Base-by-base conservation (phyloP, 805 yeast genomes). In the Starmerella vaccinii region DNA sequence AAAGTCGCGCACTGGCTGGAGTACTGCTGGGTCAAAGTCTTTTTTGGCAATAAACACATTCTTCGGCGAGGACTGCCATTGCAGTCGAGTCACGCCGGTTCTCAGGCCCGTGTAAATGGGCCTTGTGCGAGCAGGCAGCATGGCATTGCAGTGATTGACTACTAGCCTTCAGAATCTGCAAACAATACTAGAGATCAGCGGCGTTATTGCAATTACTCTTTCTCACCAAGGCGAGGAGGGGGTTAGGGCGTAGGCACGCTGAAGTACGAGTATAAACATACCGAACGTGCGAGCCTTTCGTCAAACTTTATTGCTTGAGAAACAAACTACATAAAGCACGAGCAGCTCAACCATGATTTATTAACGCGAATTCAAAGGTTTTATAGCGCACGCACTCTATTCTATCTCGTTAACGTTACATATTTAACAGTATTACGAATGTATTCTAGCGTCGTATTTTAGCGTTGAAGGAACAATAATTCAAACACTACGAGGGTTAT, bases 21-120 rank as follows among this genome's bases (percentile, higher is more conserved):
- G 71, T 3, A 86, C 94, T 8, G 70, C 68, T 1, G 68, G 64
- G 46, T 85, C 77, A 81, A 84, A 78, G 1, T 95, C 95, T 63
- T 90, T 90, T 66, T 88, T 89, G 27, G 86, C 85, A 16, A 90
- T 71, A 49, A 82, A 74, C 9, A 90, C 77, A 63, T 89, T 90
- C 53, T 78, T 77, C 10, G 86, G 75, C 0, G 86, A 84, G 15
- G 68, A 63, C n/a, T 75, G 72, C 96, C 96, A 87, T 12, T 76
- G 66, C 40, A 88, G 62, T 24, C 40, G 46, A 24, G 55, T 49
- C 5, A 57, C 26, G 15, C 62, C 62, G 15, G 59, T 27, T 29
- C 15, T 33, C 19, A 49, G 33, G 19, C 27, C 22, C 23, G 53
- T 32, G 21, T 44, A 49, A 2, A 49, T 15, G 3, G 62, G 62